These are phyloP conservation scores for Benincasa hispida DNA, from an alignment of 306 rosid genomes.

Conservation along the genomic window DNA sequence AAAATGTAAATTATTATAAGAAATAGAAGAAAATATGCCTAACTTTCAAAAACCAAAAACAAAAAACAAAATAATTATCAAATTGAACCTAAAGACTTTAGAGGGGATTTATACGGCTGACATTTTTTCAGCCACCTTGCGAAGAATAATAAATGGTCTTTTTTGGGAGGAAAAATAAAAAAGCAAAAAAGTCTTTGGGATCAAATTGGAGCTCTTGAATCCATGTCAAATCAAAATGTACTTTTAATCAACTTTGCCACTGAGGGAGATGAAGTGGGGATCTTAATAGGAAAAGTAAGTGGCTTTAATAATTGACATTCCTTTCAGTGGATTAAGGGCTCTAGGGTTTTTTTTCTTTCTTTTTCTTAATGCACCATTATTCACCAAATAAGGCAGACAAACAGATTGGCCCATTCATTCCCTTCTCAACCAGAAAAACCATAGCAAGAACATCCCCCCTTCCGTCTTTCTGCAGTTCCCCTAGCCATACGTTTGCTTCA, in stretches of 20 bases:
- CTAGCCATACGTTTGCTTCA: background rate
- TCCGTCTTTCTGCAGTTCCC: background rate
- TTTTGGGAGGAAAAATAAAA: background rate
- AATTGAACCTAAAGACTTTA: background rate
- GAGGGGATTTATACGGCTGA: background rate
- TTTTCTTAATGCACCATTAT: background rate
- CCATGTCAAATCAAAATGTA: constrained; percentile 3
- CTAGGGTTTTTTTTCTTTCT: too few species aligned
- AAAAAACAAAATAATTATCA: too few species aligned
- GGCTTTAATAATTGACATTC: background rate
- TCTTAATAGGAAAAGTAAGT: background rate
- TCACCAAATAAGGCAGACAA: background rate
- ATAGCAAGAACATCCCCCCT: background rate
- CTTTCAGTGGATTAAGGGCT: background rate
- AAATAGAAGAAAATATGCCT: too few species aligned
- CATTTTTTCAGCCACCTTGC: background rate
- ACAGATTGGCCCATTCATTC: background rate
- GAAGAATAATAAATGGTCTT: background rate
- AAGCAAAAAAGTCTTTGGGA: background rate
- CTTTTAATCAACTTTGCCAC: background rate
- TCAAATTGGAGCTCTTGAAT: background rate
- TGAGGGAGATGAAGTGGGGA: background rate
- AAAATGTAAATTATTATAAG: too few species aligned
- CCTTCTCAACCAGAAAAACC: background rate
- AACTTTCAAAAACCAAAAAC: too few species aligned